Evolutionary conservation across 257 asterid species (phyloP), one percentile per base, ranked within the genome.

Genomic region (Rhazya stricta): DNA sequence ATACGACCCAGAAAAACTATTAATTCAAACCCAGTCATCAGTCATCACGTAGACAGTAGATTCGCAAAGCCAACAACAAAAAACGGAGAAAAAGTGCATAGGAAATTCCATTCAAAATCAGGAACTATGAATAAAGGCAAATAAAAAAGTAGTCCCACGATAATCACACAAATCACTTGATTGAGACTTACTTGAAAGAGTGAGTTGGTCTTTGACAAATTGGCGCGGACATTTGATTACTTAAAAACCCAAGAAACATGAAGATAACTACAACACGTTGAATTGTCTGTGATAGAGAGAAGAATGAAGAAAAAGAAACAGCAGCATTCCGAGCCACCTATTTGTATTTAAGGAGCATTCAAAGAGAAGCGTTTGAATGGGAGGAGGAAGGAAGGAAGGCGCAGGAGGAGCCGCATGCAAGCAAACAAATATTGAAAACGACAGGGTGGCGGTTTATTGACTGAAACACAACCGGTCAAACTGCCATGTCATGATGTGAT

Each of bases 211-310:
- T 69, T 39, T 73, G 77, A 76, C 73, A 70, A 79, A 21, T 77
- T 78, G 80, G 85, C 82, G 83, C 84, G 82, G 74, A 48, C 78
- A 79, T 87, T 81, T 76, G 87, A 85, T 81, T 69, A 78, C 81
- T 68, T 65, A 30, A 21, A 77, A 50, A 30, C 65, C 79, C 66
- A 69, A 69, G 79, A 67, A 79, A 83, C 5, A 15, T 0, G 54
- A 19, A 46, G 3, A 29, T 13, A 9, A 68, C 39, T 68, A 68
- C 1, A 58, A 4, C 18, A 27, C 6, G 7, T 65, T 65, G 30
- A 65, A 36, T 65, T 65, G 48, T 37, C 71, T 37, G 50, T 12
- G 50, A 65, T 53, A 53, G 69, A 62, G 30, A 18, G 50, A 32
- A 27, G 8, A 16, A 71, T 29, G 27, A 32, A 25, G 1, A 27